Evolutionary conservation across 495 filamentous ascomycete genomes (phyloP), one percentile per base, ranked within the genome.

Genomic region (Annulohypoxylon nitens): DNA sequence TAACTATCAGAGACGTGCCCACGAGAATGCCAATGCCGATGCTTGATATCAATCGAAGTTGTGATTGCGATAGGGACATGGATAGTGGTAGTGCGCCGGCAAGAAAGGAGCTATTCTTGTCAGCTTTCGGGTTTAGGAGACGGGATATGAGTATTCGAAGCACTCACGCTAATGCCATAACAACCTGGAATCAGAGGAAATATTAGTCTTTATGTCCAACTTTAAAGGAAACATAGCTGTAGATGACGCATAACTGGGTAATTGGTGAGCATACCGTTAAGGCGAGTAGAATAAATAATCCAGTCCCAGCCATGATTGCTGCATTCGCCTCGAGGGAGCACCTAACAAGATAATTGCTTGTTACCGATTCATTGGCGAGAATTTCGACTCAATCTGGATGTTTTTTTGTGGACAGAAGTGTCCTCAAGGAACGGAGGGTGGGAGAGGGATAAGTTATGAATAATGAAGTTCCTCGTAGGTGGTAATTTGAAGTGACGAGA

Each of bases 11-110:
- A 8, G 94, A 93, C 37, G 95, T 98, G 39, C 96, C 96, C 20
- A 99, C 94, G 7, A 99, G 85, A 14, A 99, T 91, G 45, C 96
- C 96, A 84, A 97, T 93, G 34, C 96, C 96, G 78, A 99, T 89
- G 20, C 94, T 93, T 10, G 94, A 94, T 79, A 98, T 93, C 39
- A 98, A 80, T 76, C 96, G 90, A 25, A 97, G 84, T 78, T 97
- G 93, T 39, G 93, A 93, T 67, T 90, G 90, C n/a, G 96, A 94
- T 12, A 99, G 88, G 59, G 91, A 88, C 84, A 99, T 92, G 45
- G 93, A 94, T 39, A 99, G 86, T 64, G 96, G 96, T 77, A 99
- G 88, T 79, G 93, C 92, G 82, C 96, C 96, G 75, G 97, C 95
- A 57, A 97, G 87, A 78, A 99, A 98, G 65, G 96, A 99, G 72